Evolutionary conservation across 768 basidiomycete species (phyloP), one percentile per base, ranked within the genome.

Genomic region (Leucosporidium yakuticum): DNA sequence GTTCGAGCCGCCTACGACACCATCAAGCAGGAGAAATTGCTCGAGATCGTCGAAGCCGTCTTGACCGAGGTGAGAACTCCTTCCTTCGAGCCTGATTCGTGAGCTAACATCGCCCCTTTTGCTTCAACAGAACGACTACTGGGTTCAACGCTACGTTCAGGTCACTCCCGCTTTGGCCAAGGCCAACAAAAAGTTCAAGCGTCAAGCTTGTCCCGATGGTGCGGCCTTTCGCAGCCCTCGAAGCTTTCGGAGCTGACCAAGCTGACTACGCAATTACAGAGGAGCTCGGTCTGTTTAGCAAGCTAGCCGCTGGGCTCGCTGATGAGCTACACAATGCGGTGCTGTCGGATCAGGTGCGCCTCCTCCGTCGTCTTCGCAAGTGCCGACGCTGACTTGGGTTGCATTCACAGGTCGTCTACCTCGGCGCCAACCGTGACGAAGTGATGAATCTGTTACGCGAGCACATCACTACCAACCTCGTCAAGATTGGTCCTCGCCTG

Each of bases 1-100:
- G 92, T 98, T 23, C 88, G 88, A 69, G 88, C 95, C 11, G 96
- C 93, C 74, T 99, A 97, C 81, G 96, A 99, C 79, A 91, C 89
- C 0, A 98, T 98, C 66, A 87, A 91, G 44, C 96, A 98, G 78
- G 82, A 84, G 12, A 93, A 88, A 74, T 79, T 99, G 54, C 79
- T 98, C 39, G 82, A 84, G 49, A 90, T 99, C 48, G 78, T 98
- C 32, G 82, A 84, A 15, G 80, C 85, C 4, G 75, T 97, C 4
- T 81, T 99, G 58, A 85, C 87, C 0, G 86, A 90, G 80, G 91
- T 88, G 67, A 8, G 74, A 2, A 15, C 57, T 73, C 36, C 29
- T 21, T 0, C 3, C 54, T 29, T 20, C 44, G 55, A 51, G n/a
- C n/a, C 14, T 6, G 19, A 12, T 34, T 8, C 14, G 25, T 14